Percentiles rank a stretch among this genome's conserved stretches.
Evolutionary conservation across 148 eudicot species (phyloP).

Genomic region (Chenopodium quinoa): DNA sequence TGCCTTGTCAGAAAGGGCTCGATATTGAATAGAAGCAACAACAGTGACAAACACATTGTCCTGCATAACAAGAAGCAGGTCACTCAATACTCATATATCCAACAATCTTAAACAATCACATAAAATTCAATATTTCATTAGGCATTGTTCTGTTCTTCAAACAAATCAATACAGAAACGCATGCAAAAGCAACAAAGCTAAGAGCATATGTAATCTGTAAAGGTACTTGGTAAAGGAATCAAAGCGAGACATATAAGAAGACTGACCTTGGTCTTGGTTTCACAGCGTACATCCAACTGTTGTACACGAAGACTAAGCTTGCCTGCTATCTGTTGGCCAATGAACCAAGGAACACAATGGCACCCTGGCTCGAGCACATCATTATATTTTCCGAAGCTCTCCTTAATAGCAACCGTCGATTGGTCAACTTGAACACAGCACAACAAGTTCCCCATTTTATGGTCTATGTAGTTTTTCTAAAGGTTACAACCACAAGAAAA

Average conservation of each 20-base stretch:
- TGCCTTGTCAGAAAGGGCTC: conserved; percentile 46
- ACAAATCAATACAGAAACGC: not conserved
- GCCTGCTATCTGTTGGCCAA: conserved; percentile 35
- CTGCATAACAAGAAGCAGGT: conserved; percentile 15
- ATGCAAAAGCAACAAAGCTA: not conserved
- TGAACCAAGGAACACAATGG: conserved; percentile 47
- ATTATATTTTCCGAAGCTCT: conserved; percentile 39
- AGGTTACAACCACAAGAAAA: not conserved
- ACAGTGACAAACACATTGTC: conserved; percentile 59
- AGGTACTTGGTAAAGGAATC: too few relatives aligned
- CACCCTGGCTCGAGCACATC: conserved; percentile 47
- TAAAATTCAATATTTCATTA: too few relatives aligned
- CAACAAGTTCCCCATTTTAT: conserved; percentile 38
- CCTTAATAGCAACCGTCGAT: conserved; percentile 49
- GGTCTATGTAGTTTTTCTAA: not conserved
- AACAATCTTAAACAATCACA: not conserved
- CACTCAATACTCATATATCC: not conserved
- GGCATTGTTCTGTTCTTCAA: too few relatives aligned
- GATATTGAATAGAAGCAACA: conserved; percentile 53
- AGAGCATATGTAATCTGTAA: too few relatives aligned
- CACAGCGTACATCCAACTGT: conserved; percentile 50
- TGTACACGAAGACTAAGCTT: conserved; percentile 47
- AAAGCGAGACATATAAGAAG: not conserved
- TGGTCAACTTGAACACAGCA: conserved; percentile 46
- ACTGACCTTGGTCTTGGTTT: conserved; percentile 51